Conservation (phyloP, 129 eudicot genomes). For the Flaveria robusta region DNA sequence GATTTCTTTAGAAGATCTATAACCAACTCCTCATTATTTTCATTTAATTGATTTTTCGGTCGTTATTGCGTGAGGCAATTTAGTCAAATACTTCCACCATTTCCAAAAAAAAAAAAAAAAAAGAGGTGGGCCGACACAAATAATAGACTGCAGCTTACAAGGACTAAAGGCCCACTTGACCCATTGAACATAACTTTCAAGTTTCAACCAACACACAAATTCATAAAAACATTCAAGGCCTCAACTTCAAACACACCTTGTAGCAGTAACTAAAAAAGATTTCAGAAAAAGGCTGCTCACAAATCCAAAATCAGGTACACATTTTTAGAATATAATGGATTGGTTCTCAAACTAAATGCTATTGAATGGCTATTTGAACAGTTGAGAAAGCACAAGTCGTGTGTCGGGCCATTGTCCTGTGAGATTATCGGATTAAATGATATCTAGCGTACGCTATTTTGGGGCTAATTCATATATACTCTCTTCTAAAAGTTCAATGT, state of each 20-base stretch:
- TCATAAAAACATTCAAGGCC: not conserved
- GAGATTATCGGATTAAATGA: constrained; percentile 2
- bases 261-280: constrained; percentile 3
- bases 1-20: too few relatives aligned
- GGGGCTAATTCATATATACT: not conserved
- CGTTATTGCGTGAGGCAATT: too few relatives aligned
- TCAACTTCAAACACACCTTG: not conserved
- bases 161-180: not conserved
- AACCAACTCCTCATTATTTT: too few relatives aligned
- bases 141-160: not conserved
- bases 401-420: not conserved
- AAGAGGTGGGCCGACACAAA: too few relatives aligned
- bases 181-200: not conserved
- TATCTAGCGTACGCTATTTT: not conserved
- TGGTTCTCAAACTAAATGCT: not conserved
- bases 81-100: too few relatives aligned
- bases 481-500: not conserved
- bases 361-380: constrained; percentile 1
- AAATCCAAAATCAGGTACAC: constrained; percentile 18
- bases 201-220: not conserved
- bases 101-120: too few relatives aligned
- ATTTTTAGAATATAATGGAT: not conserved
- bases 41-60: too few relatives aligned
- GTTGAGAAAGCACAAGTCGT: not conserved
- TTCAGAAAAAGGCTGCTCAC: not conserved